These are phyloP conservation scores for Cytauxzoon felis DNA, from an alignment of 169 alveolate species.

Conservation along the genomic window DNA sequence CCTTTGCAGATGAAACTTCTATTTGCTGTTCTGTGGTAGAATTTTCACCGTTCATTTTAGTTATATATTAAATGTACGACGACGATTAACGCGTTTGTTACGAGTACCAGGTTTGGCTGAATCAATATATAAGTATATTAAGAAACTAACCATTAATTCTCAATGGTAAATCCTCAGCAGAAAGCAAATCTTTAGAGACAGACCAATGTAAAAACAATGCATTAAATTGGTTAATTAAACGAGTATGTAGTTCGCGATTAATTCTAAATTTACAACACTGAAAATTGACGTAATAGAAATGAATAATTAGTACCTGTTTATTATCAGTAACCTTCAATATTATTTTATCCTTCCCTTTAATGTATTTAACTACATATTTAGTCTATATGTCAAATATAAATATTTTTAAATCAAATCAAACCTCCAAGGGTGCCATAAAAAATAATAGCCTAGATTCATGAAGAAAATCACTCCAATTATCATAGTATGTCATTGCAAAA, in stretches of 20 bases:
- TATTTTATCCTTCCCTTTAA: constrained; percentile 28
- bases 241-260: neutral
- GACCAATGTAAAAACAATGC: constrained; percentile 50
- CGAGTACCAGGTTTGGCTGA: constrained; percentile 3
- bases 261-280: constrained; percentile 57
- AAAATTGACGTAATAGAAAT: neutral
- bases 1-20: neutral
- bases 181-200: constrained; percentile 19
- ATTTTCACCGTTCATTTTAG: neutral
- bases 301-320: constrained; percentile 14
- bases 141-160: constrained; percentile 24
- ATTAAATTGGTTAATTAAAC: constrained; percentile 38
- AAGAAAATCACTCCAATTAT: constrained; percentile 53
- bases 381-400: constrained; percentile 21
- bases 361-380: constrained; percentile 33
- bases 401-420: neutral
- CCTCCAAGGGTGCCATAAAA: constrained; percentile 47
- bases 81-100: neutral
- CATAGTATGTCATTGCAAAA: constrained; percentile 58
- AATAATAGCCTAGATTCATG: constrained; percentile 48
- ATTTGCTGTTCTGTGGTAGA: neutral
- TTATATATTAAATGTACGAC: constrained; percentile 12
- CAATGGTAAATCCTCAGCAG: constrained; percentile 42
- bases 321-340: constrained; percentile 58
- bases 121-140: neutral